Percentiles rank a stretch among this genome's conserved stretches.
These are phyloP conservation scores for Alternaria triticimaculans DNA, from an alignment of 2,329 filamentous ascomycete genomes.

Conservation along the genomic window DNA sequence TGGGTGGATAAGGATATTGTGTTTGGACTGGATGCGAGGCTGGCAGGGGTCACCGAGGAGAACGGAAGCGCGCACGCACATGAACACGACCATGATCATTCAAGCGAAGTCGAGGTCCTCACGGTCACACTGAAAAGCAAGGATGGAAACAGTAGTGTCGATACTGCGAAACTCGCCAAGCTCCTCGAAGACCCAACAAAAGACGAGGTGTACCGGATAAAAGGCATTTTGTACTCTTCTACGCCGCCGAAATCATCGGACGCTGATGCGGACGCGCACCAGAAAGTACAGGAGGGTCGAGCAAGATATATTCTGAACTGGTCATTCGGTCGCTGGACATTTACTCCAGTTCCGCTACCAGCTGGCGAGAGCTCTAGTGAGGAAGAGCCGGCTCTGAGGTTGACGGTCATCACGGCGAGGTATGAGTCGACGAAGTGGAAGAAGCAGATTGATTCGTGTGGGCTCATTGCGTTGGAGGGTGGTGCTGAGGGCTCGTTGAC, in stretches of 20 bases:
- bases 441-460: conserved; percentile 70
- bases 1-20: conserved; percentile 79
- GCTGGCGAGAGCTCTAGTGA: conserved; percentile 44
- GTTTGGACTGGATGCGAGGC: conserved; percentile 84
- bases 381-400: conserved; percentile 64
- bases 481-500: conserved; percentile 27
- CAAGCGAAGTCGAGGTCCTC: conserved; percentile 87
- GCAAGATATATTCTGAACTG: conserved; percentile 90
- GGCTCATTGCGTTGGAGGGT: conserved; percentile 45
- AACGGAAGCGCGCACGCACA: conserved; percentile 49
- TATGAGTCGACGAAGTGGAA: conserved; percentile 80
- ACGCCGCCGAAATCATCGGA: conserved; percentile 57
- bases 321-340: conserved; percentile 96
- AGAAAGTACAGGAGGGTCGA: conserved; percentile 46
- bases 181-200: conserved; percentile 79
- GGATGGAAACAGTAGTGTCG: conserved; percentile 61
- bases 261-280: conserved; percentile 34
- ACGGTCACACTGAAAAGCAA: conserved; percentile 70
- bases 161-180: conserved; percentile 61
- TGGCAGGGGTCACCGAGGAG: conserved; percentile 62
- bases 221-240: conserved; percentile 66
- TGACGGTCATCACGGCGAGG: conserved; percentile 77
- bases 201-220: conserved; percentile 96
- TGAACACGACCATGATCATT: conserved; percentile 67
- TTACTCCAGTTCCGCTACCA: conserved; percentile 66